These are phyloP conservation scores for Samsoniella hepiali DNA, from an alignment of 2,329 filamentous ascomycete species.

Conservation along the genomic window DNA sequence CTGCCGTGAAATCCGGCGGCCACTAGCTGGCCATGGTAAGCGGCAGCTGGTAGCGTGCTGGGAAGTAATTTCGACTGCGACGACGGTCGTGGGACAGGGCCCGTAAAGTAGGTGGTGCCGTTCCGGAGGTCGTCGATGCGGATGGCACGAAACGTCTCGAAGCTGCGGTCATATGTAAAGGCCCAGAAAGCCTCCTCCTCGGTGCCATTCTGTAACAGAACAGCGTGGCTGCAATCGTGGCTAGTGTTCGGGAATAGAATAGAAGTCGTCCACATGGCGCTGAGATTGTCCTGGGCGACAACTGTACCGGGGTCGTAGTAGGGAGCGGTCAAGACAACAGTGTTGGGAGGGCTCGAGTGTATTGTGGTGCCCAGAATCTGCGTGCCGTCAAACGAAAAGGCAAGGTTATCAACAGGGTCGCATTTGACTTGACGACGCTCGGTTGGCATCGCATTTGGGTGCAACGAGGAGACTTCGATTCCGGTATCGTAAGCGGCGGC, in stretches of 20 bases:
- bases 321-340: slow-evolving; percentile 74
- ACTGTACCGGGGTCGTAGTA: slow-evolving; percentile 72
- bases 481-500: slow-evolving; percentile 82
- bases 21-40: slow-evolving; percentile 67
- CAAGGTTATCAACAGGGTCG: slow-evolving; percentile 67
- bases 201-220: slow-evolving; percentile 60
- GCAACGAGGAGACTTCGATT: slow-evolving; percentile 81
- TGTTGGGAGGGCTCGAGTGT: slow-evolving; percentile 61
- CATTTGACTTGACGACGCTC: slow-evolving; percentile 77
- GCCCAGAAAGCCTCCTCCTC: slow-evolving; percentile 70
- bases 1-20: slow-evolving; percentile 69
- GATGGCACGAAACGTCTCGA: slow-evolving; percentile 75
- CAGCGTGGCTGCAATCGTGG: slow-evolving; percentile 73
- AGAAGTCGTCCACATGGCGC: slow-evolving; percentile 79
- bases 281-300: slow-evolving; percentile 64
- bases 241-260: slow-evolving; percentile 82
- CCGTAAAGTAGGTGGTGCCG: slow-evolving; percentile 76
- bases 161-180: slow-evolving; percentile 72
- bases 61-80: slow-evolving; percentile 61
- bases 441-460: slow-evolving; percentile 57
- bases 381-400: slow-evolving; percentile 74
- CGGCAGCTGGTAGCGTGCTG: slow-evolving; percentile 65
- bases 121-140: slow-evolving; percentile 71
- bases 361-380: slow-evolving; percentile 74
- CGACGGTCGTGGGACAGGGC: slow-evolving; percentile 54